phyloP scores from a whole-genome alignment of 2,329 filamentous ascomycete genomes.

The Aspergillus versicolor region DNA sequence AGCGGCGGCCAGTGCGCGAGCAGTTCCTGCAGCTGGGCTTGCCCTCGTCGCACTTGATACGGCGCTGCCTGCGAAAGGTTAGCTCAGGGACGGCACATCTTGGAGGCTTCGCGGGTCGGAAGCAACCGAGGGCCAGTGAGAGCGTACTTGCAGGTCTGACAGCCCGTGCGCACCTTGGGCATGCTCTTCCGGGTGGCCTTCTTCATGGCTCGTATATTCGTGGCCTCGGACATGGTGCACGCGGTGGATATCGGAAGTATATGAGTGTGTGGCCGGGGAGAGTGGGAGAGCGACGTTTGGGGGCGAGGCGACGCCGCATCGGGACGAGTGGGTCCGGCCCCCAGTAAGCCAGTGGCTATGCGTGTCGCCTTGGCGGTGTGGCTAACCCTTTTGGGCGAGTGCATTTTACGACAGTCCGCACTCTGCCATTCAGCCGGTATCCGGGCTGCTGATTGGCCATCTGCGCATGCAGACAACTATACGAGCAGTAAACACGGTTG shows the following conservation, averaged over 20 bases:
- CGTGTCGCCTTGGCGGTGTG: too few species aligned
- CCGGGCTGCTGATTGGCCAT: too few species aligned
- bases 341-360: too few species aligned
- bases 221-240: background rate
- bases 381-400: too few species aligned
- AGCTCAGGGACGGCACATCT: background rate
- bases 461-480: background rate
- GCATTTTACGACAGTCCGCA: too few species aligned
- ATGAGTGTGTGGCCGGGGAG: too few species aligned
- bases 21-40: constrained; percentile 3
- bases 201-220: constrained; percentile 9
- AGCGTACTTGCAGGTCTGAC: constrained; percentile 3
- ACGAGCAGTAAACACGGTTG: background rate
- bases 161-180: constrained; percentile 8
- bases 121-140: background rate
- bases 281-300: background rate
- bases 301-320: too few species aligned
- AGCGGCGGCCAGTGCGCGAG: background rate
- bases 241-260: background rate
- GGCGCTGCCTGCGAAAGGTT: background rate
- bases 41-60: constrained; percentile 5
- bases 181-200: constrained; percentile 4
- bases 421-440: too few species aligned
- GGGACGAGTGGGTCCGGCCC: too few species aligned
- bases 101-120: background rate